phyloP scores from a whole-genome alignment of 2,329 filamentous ascomycete species.

The Aureobasidium namibiae region DNA sequence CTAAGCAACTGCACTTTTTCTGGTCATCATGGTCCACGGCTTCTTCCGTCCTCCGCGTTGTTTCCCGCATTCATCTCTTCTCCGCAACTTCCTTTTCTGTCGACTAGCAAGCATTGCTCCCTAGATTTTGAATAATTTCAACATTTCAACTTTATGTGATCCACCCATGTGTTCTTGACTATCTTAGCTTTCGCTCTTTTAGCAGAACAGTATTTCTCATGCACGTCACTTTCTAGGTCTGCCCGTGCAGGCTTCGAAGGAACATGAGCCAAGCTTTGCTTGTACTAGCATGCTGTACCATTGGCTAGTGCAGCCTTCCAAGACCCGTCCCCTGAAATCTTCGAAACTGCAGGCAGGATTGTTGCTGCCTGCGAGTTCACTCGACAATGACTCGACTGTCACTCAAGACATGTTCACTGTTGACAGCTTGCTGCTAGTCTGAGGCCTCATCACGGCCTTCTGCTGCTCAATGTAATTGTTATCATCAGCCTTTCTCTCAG shows the following conservation, averaged over 20 bases:
- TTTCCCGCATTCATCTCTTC: not conserved
- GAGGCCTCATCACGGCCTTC: not conserved
- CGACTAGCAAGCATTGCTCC: no score
- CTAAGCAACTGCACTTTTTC: constrained; percentile 6
- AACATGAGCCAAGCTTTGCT: not conserved
- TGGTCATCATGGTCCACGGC: not conserved
- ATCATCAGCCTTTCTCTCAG: no score
- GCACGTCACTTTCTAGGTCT: no score
- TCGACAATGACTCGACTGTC: not conserved
- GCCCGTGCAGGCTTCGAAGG: not conserved
- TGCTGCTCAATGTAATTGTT: not conserved
- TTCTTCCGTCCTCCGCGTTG: not conserved
- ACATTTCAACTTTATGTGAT: not conserved
- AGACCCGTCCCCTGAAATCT: not conserved
- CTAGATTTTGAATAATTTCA: no score
- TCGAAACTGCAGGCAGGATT: not conserved
- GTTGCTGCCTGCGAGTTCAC: not conserved
- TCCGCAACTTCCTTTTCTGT: not conserved
- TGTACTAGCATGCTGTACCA: not conserved
- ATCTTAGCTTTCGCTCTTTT: not conserved
- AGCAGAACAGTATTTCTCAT: no score
- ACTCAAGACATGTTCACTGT: not conserved
- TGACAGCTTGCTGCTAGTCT: not conserved
- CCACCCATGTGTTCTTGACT: no score
- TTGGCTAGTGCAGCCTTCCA: not conserved